Evolutionary conservation across 495 filamentous ascomycete genomes (phyloP), one percentile per base, ranked within the genome.

Genomic region (Penicillium manginii): DNA sequence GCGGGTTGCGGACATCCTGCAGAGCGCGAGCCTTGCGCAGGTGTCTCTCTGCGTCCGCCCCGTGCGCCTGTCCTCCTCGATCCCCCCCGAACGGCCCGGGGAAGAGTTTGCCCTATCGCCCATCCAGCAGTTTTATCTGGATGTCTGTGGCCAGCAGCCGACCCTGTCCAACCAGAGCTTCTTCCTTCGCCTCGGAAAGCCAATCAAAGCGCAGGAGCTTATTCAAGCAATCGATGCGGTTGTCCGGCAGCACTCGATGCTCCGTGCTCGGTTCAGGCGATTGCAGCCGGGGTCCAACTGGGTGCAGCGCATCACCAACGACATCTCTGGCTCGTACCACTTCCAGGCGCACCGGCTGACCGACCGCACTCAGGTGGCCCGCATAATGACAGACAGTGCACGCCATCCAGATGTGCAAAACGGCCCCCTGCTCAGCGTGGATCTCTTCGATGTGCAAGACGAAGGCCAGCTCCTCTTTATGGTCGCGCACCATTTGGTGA

Each of bases 161-260:
- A 66, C 71, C 0, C 59, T 64, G 17, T 71, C 79, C 2, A 91
- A 91, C 63, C 87, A 88, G 60, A 90, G 88, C 64, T 78, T 90
- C 35, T 76, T 87, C 2, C 72, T 92, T 14, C 78, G 82, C 4
- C 60, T 91, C 11, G 78, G 78, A 14, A 77, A 77, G 48, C 66
- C 61, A 2, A 74, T 84, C 29, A 70, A 79, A 9, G 58, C 78
- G 0, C 72, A 80, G n/a, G 78, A 81, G 1, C 57, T 91, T 10
- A 65, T 73, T 3, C 73, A 76, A 3, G 86, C 87, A 1, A 58
- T 88, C 29, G 78, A 81, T 43, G 78, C 84, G 4, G 70, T 90
- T 23, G 81, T 89, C 11, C 69, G 71, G 1, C 85, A 83, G 22
- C 89, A 92, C 55, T 76, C 85, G 12, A 91, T 91, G 88, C 78